These are phyloP conservation scores for Miscanthus sacchariflorus DNA, from an alignment of 202 grass and related monocot species.

Conservation along the genomic window DNA sequence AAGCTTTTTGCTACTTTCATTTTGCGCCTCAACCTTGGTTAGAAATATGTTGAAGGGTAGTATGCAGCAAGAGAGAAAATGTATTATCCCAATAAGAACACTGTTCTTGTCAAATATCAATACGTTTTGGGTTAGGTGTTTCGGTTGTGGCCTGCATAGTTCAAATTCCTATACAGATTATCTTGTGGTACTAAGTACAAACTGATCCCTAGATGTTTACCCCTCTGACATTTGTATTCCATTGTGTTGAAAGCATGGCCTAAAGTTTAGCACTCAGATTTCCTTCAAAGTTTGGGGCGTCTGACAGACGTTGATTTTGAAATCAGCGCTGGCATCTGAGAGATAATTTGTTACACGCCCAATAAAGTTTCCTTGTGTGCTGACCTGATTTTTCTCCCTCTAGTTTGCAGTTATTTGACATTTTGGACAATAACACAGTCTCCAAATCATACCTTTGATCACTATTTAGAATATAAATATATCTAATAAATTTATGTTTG, in stretches of 20 bases:
- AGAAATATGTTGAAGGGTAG: not conserved
- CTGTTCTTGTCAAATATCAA: not conserved
- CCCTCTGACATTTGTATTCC: not conserved
- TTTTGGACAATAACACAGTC: not conserved
- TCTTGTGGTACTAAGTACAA: not conserved
- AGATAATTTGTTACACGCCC: not conserved
- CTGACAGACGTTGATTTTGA: not conserved
- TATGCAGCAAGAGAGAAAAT: not conserved
- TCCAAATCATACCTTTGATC: not conserved
- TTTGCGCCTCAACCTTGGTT: not conserved
- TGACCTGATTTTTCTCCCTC: not conserved
- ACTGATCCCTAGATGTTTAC: not conserved
- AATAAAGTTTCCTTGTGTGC: not conserved
- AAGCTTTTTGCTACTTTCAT: not conserved
- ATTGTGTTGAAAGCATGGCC: not conserved
- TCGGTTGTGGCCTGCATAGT: not conserved
- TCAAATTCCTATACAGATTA: not conserved
- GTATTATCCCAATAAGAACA: not conserved
- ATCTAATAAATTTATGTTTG: not conserved
- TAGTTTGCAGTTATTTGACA: not conserved
- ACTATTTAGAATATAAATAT: not conserved
- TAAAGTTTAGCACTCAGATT: not conserved
- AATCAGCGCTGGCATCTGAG: not conserved
- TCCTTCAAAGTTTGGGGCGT: no score
- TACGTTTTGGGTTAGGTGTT: not conserved